A percentile compares a stretch with the other conserved stretches of the same genome.
phyloP scores from a whole-genome alignment of 164 flowering plant species.

The Sextonia rubra region DNA sequence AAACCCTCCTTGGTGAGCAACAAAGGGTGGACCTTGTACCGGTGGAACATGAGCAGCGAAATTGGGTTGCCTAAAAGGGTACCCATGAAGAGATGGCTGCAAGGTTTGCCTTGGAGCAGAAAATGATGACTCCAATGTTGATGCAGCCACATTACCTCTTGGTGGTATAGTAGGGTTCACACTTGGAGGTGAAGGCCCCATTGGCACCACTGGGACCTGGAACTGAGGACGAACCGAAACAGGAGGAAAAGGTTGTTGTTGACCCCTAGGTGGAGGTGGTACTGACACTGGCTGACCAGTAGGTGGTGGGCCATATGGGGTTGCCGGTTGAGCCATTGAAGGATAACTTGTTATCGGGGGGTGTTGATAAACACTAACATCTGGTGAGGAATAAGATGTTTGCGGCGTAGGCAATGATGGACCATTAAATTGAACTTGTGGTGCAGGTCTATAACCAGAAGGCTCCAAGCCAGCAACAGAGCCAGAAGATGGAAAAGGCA shows the following conservation, averaged over 20 bases:
- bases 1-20: slow-evolving; percentile 52
- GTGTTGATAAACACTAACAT: slow-evolving; percentile 40
- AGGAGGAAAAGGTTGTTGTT: slow-evolving; percentile 35
- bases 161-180: slow-evolving; percentile 23
- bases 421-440: slow-evolving; percentile 42
- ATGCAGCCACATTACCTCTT: slow-evolving; percentile 26
- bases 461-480: slow-evolving; percentile 31
- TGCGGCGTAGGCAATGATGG: slow-evolving; percentile 38
- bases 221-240: slow-evolving; percentile 26
- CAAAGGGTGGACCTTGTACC: slow-evolving; percentile 33
- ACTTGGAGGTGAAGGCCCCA: slow-evolving; percentile 54
- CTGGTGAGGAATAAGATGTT: slow-evolving; percentile 37
- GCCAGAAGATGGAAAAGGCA: slow-evolving; percentile 47
- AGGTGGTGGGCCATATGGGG: slow-evolving; percentile 29
- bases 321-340: slow-evolving; percentile 33
- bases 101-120: slow-evolving; percentile 28
- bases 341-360: slow-evolving; percentile 42
- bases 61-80: slow-evolving; percentile 38
- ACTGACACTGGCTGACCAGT: slow-evolving; percentile 31
- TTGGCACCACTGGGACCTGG: slow-evolving; percentile 41
- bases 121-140: slow-evolving; percentile 34
- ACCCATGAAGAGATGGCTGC: slow-evolving; percentile 54
- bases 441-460: slow-evolving; percentile 32
- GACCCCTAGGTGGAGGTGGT: slow-evolving; percentile 36
- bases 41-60: slow-evolving; percentile 39